Conservation (phyloP, 345 rosid species). For the Xanthoceras sorbifolium region DNA sequence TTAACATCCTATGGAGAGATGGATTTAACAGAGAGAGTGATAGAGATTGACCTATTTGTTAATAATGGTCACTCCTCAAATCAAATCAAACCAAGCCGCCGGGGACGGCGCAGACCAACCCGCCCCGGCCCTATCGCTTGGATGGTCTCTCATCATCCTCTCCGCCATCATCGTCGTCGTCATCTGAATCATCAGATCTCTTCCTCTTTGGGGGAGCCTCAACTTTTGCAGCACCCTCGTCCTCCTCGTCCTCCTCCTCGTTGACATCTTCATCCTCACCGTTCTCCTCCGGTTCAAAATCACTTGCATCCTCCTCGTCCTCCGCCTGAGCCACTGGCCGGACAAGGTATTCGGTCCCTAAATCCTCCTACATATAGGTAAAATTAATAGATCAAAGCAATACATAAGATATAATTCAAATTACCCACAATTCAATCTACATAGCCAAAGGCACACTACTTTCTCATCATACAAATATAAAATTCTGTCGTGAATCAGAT, state of each 20-base stretch:
- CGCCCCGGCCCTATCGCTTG: slow-evolving; percentile 63
- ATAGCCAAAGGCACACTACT: too few species aligned
- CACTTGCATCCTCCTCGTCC: slow-evolving; percentile 92
- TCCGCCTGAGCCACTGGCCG: slow-evolving; percentile 78
- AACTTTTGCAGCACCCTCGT: slow-evolving; percentile 48
- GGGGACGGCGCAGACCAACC: background rate
- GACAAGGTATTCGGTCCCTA: slow-evolving; percentile 84
- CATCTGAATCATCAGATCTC: slow-evolving; percentile 57
- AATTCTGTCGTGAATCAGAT: too few species aligned
- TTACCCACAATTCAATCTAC: too few species aligned
- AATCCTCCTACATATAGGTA: slow-evolving; percentile 47
- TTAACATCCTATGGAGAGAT: slow-evolving; percentile 30
- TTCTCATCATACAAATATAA: too few species aligned
- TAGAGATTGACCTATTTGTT: slow-evolving; percentile 48
- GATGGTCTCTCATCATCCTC: slow-evolving; percentile 87
- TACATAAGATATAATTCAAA: too few species aligned
- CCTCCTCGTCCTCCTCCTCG: slow-evolving; percentile 43
- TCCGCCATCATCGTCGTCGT: slow-evolving; percentile 56
- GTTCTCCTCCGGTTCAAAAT: slow-evolving; percentile 81
- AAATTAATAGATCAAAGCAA: too few species aligned
- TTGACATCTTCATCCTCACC: slow-evolving; percentile 63
- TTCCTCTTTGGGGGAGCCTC: slow-evolving; percentile 77
- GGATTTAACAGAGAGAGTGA: slow-evolving; percentile 21
- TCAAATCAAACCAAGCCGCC: slow-evolving; percentile 10
- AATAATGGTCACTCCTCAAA: slow-evolving; percentile 32